A percentile compares a stretch with the other conserved stretches of the same genome.
Conservation (phyloP, 1,139 yeast genomes). For the Casaregolazyma lundiana region DNA sequence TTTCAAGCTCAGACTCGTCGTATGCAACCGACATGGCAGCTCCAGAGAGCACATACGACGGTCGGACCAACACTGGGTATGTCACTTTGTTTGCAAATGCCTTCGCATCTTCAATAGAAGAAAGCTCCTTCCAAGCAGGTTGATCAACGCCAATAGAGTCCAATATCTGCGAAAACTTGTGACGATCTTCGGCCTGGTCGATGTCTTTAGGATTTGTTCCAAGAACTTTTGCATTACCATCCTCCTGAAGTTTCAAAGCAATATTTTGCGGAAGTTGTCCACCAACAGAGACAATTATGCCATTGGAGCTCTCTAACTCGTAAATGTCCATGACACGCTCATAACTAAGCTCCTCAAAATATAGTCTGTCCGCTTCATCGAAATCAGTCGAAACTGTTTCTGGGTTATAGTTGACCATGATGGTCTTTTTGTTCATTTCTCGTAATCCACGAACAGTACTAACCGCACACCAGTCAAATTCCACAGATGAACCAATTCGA, state of each 20-base stretch:
- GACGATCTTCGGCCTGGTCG: conserved; percentile 97
- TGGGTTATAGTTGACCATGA: conserved; percentile 97
- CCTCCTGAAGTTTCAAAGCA: conserved; percentile 74
- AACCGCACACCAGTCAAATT: conserved; percentile 99
- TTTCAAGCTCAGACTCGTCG: conserved; percentile 69
- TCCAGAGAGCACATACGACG: conserved; percentile 94
- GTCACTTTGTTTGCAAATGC: conserved; percentile 80
- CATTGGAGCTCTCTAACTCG: conserved; percentile 82
- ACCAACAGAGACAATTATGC: conserved; percentile 95
- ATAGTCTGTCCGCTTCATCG: conserved; percentile 95
- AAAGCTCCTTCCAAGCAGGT: conserved; percentile 96
- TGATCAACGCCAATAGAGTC: conserved; percentile 92
- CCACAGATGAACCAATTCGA: conserved; percentile 97
- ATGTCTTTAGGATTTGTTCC: conserved; percentile 96
- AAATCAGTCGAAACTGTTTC: conserved; percentile 98
- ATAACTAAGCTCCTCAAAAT: conserved; percentile 89
- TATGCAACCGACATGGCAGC: conserved; percentile 97
- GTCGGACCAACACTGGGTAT: conserved; percentile 95
- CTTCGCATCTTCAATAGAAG: conserved; percentile 81
- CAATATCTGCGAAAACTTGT: conserved; percentile 89
- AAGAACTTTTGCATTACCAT: conserved; percentile 70
- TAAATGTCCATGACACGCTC: conserved; percentile 97
- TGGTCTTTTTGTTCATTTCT: conserved; percentile 79
- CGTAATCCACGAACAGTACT: conserved; percentile 93
- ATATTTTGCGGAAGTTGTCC: conserved; percentile 98